Evolutionary conservation across 306 rosid genomes (phyloP), one percentile per base, ranked within the genome.

Genomic region (Astragalus glycyphyllos): DNA sequence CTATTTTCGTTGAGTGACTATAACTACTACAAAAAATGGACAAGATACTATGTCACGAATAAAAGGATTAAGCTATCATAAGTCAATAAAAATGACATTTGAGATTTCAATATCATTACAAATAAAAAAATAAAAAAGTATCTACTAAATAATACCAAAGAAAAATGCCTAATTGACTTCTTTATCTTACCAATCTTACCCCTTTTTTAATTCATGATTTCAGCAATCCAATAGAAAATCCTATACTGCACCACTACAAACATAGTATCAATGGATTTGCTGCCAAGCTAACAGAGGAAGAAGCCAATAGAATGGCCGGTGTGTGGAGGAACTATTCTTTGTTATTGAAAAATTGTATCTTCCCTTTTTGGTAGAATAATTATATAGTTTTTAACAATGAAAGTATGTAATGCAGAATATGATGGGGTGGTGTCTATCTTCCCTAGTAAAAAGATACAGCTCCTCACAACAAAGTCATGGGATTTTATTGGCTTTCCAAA

Each of bases 381-480:
- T 55, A 6, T 49, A 16, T 11, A 26, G 11, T 26, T 49, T 7
- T 5, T 58, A 7, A 68, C 42, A 8, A 16, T 45, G 32, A 48
- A 34, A 67, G 44, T 34, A 48, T 5, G 0, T 34, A 46, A 0
- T 72, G 65, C 49, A 86, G 90, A 41, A 73, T 80, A 59, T 75
- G 74, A 73, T 10, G 77, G 70, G 2, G 90, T 88, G 4, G 78
- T 88, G 31, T 88, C 93, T 2, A 84, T 88, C 13, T 85, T 88
- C 55, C 85, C 77, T 5, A 80, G 35, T 38, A 11, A 7, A 75
- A 72, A 69, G 54, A 51, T 20, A 15, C 41, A 69, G 8, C 84
- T 76, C 11, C 86, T 66, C 0, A 88, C 90, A 15, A 88, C 94
- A 61, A 81, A 49, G 67, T 88, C 89, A 1, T 88, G 89, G 88